A percentile compares a stretch with the other conserved stretches of the same genome.
Evolutionary conservation across 192 early-diverging fungal genomes (phyloP).

Genomic region (Coemansia umbellata): DNA sequence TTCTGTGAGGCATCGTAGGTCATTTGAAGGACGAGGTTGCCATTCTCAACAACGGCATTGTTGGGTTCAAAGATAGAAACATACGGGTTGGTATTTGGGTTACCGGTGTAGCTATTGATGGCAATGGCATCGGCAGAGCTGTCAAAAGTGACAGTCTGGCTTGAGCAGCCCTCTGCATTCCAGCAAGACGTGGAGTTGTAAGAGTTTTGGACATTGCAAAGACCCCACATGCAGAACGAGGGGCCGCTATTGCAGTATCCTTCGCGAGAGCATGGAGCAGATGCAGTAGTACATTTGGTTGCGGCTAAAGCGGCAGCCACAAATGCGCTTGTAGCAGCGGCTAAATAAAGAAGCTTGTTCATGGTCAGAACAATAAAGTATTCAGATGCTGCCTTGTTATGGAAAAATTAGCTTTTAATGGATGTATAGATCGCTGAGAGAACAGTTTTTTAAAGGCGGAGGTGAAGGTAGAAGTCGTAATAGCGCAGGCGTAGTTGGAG

Average conservation of each 20-base stretch:
- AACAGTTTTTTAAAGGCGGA: too few species aligned
- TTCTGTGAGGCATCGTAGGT: constrained; percentile 33
- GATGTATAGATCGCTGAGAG: too few species aligned
- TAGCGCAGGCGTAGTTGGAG: too few species aligned
- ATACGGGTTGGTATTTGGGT: constrained; percentile 39
- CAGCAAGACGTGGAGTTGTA: constrained; percentile 48
- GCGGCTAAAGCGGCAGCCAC: constrained; percentile 7
- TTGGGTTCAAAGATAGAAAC: constrained; percentile 46
- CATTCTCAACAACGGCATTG: constrained; percentile 24
- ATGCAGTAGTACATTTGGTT: constrained; percentile 19
- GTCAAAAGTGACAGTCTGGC: constrained; percentile 31
- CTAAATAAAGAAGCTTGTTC: constrained; percentile 16
- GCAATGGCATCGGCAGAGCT: constrained; percentile 18
- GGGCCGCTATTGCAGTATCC: constrained; percentile 46
- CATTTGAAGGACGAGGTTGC: constrained; percentile 42
- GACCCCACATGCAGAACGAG: constrained; percentile 45
- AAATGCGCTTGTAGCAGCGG: constrained; percentile 9
- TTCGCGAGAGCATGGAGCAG: constrained; percentile 43
- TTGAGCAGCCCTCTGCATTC: constrained; percentile 37
- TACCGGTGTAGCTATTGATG: constrained; percentile 21
- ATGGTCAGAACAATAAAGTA: too few species aligned
- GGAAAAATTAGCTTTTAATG: background rate
- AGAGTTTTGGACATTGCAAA: constrained; percentile 33
- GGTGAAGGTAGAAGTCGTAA: too few species aligned
- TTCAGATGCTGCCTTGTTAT: too few species aligned